Evolutionary conservation across 495 filamentous ascomycete genomes (phyloP).

Genomic region (Stereocaulon alpinum): DNA sequence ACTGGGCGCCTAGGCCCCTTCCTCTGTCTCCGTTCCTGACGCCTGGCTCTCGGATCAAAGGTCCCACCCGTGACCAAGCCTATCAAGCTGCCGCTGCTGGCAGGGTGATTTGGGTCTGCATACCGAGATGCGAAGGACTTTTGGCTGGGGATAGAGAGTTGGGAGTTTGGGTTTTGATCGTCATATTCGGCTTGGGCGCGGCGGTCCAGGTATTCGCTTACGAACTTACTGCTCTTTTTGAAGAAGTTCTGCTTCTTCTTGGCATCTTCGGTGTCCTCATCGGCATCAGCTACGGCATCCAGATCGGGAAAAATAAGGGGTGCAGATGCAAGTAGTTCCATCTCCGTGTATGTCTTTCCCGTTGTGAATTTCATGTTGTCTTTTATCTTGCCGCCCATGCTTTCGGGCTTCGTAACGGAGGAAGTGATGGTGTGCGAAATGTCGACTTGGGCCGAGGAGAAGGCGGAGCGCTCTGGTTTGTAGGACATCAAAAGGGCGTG

Average conservation of each 20-base stretch:
- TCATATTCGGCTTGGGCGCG: constrained; percentile 38
- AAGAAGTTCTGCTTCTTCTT: constrained; percentile 28
- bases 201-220: constrained; percentile 43
- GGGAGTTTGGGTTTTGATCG: neutral
- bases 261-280: constrained; percentile 23
- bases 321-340: constrained; percentile 41
- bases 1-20: neutral
- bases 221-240: constrained; percentile 35
- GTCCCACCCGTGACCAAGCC: constrained; percentile 32
- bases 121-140: constrained; percentile 33
- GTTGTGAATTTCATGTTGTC: constrained; percentile 32
- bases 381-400: constrained; percentile 2
- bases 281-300: constrained; percentile 30
- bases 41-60: neutral
- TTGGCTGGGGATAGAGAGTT: constrained; percentile 6
- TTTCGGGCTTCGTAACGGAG: neutral
- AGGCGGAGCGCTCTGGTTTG: constrained; percentile 18
- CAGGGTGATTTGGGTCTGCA: constrained; percentile 39
- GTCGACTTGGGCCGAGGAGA: constrained; percentile 6
- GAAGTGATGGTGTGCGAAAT: constrained; percentile 8
- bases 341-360: constrained; percentile 37
- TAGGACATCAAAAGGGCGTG: constrained; percentile 25
- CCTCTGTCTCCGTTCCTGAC: neutral
- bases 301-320: constrained; percentile 46
- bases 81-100: constrained; percentile 31